These are phyloP conservation scores for Phytophthora sansomeana DNA, from an alignment of 352 stramenopile species.

Conservation along the genomic window DNA sequence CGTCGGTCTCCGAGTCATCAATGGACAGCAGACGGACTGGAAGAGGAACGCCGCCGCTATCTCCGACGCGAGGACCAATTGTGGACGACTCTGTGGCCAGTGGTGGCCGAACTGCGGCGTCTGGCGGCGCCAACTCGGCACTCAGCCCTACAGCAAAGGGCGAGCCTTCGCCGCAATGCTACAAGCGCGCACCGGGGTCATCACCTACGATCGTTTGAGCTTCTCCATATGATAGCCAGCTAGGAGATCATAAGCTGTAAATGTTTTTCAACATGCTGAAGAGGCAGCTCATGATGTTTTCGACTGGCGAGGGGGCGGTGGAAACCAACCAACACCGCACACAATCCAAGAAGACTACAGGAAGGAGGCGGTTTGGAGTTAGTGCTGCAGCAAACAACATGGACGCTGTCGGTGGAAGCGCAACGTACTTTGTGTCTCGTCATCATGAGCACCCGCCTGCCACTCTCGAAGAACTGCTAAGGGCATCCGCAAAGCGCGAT, in stretches of 20 bases:
- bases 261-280: conserved; percentile 19
- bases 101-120: conserved; percentile 11
- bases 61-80: conserved; percentile 30
- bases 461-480: conserved; percentile 27
- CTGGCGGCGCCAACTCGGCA: conserved; percentile 17
- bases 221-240: conserved; percentile 1
- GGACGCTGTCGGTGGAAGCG: not conserved
- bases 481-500: conserved; percentile 8
- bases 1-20: conserved; percentile 34
- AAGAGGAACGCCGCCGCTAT: conserved; percentile 37
- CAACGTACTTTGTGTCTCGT: conserved; percentile 26
- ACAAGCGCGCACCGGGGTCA: conserved; percentile 64
- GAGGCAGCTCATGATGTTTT: conserved; percentile 12
- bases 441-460: conserved; percentile 23
- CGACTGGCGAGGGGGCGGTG: conserved; percentile 18
- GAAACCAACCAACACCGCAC: conserved; percentile 13
- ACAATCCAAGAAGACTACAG: conserved; percentile 12
- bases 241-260: conserved; percentile 12
- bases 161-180: conserved; percentile 50
- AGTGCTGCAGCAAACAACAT: conserved; percentile 3
- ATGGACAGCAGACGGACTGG: conserved; percentile 26
- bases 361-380: conserved; percentile 1
- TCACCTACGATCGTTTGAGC: conserved; percentile 49
- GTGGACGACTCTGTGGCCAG: conserved; percentile 30
- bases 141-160: conserved; percentile 41